These are phyloP conservation scores for Saccharomycopsis schoenii DNA, from an alignment of 805 yeast species.

Conservation along the genomic window DNA sequence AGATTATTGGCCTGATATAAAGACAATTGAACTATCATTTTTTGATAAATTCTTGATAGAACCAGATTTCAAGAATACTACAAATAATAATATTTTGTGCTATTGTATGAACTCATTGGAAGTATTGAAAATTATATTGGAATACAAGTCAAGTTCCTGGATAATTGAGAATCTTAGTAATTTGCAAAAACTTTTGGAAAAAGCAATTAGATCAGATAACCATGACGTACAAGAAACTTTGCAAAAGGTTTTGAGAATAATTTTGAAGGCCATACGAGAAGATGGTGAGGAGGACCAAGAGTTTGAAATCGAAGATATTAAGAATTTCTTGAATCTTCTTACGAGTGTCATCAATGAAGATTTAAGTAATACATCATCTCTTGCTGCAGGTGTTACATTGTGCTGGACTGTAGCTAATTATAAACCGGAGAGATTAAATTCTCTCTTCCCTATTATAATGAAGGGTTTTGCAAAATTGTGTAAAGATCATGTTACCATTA, in stretches of 20 bases:
- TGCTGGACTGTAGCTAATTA: conserved; percentile 78
- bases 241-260: conserved; percentile 61
- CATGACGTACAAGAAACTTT: conserved; percentile 80
- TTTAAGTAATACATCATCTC: conserved; percentile 47
- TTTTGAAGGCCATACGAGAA: conserved; percentile 56
- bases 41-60: conserved; percentile 81
- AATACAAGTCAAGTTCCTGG: conserved; percentile 76
- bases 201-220: conserved; percentile 72
- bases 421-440: conserved; percentile 65
- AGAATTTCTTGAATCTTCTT: conserved; percentile 50
- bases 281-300: conserved; percentile 40
- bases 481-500: conserved; percentile 67
- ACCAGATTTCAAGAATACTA: conserved; percentile 44
- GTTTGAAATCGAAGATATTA: conserved; percentile 44
- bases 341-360: conserved; percentile 71
- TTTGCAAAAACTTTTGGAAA: conserved; percentile 73
- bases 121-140: conserved; percentile 74
- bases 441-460: conserved; percentile 67
- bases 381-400: conserved; percentile 78
- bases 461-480: conserved; percentile 83
- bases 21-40: conserved; percentile 69
- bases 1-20: conserved; percentile 77
- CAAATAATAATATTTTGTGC: conserved; percentile 47
- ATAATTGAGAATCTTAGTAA: conserved; percentile 59
- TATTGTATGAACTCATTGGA: conserved; percentile 86